Evolutionary conservation across 1,139 yeast genomes (phyloP).

Genomic region (Geotrichum klebahnii): DNA sequence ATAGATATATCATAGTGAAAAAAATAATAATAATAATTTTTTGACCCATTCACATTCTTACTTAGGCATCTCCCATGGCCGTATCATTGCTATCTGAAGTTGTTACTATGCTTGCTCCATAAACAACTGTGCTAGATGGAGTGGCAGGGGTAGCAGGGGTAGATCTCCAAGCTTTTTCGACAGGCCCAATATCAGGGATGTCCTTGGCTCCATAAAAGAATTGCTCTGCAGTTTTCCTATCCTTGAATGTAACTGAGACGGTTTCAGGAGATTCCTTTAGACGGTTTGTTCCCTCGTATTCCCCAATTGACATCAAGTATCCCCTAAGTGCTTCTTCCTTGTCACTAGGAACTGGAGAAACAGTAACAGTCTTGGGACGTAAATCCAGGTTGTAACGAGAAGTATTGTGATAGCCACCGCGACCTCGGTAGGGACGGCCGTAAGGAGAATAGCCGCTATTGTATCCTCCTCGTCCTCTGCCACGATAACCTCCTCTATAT

Average conservation of each 20-base stretch:
- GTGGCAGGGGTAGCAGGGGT: slow-evolving; percentile 7
- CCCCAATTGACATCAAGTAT: slow-evolving; percentile 26
- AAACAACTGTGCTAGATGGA: background rate
- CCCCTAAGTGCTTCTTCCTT: slow-evolving; percentile 36
- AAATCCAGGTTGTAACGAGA: slow-evolving; percentile 38
- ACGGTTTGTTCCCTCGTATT: slow-evolving; percentile 27
- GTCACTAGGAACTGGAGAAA: slow-evolving; percentile 34
- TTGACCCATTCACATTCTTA: background rate
- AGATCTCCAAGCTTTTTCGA: slow-evolving; percentile 37
- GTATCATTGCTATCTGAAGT: background rate
- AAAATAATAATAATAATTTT: background rate
- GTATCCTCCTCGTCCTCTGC: slow-evolving; percentile 28
- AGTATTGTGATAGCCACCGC: slow-evolving; percentile 24
- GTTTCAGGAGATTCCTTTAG: slow-evolving; percentile 21
- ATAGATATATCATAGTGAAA: background rate
- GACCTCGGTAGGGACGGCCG: slow-evolving; percentile 26
- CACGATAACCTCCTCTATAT: slow-evolving; percentile 24
- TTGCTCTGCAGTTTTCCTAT: slow-evolving; percentile 43
- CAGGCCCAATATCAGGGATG: slow-evolving; percentile 36
- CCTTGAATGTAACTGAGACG: slow-evolving; percentile 40
- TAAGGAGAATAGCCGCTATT: slow-evolving; percentile 27
- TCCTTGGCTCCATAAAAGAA: slow-evolving; percentile 34
- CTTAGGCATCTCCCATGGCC: background rate
- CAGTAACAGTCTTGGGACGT: slow-evolving; percentile 40
- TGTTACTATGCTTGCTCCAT: background rate